Percentiles rank a stretch among this genome's conserved stretches.
These are phyloP conservation scores for Aspergillus mulundensis DNA, from an alignment of 495 filamentous ascomycete species.

Conservation along the genomic window DNA sequence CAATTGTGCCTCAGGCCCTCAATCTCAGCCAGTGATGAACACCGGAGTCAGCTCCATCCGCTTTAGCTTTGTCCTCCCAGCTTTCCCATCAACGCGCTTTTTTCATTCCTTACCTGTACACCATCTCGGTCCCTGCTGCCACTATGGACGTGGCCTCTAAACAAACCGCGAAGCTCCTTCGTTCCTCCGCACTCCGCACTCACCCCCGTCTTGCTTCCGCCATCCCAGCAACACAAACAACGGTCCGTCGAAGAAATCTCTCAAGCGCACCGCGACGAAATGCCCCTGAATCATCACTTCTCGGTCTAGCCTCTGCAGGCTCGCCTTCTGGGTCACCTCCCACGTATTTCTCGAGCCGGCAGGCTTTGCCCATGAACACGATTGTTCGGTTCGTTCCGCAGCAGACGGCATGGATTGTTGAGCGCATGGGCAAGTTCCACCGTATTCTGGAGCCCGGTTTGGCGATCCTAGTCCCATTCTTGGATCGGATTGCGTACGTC, in stretches of 20 bases:
- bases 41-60: slow-evolving; percentile 17
- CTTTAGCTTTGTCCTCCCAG: slow-evolving; percentile 11
- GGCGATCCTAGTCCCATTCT: slow-evolving; percentile 80
- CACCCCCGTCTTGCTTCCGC: slow-evolving; percentile 8
- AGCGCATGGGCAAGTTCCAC: slow-evolving; percentile 97
- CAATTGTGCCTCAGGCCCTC: slow-evolving; percentile 25
- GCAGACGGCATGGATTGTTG: slow-evolving; percentile 98
- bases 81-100: slow-evolving; percentile 11
- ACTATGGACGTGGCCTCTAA: slow-evolving; percentile 43
- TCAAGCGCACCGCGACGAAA: slow-evolving; percentile 29
- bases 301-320: slow-evolving; percentile 15
- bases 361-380: slow-evolving; percentile 81
- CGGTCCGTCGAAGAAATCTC: slow-evolving; percentile 29
- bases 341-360: slow-evolving; percentile 57
- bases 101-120: background rate
- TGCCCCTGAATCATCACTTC: slow-evolving; percentile 35
- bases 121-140: background rate
- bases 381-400: slow-evolving; percentile 96
- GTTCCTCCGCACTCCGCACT: slow-evolving; percentile 18
- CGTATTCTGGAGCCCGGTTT: slow-evolving; percentile 87
- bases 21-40: slow-evolving; percentile 13
- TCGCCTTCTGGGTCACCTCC: slow-evolving; percentile 26
- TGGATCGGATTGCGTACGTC: slow-evolving; percentile 97
- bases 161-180: slow-evolving; percentile 36
- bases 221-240: slow-evolving; percentile 18